These are phyloP conservation scores for Hemileccinum rubropunctum DNA, from an alignment of 768 basidiomycete species.

Conservation along the genomic window DNA sequence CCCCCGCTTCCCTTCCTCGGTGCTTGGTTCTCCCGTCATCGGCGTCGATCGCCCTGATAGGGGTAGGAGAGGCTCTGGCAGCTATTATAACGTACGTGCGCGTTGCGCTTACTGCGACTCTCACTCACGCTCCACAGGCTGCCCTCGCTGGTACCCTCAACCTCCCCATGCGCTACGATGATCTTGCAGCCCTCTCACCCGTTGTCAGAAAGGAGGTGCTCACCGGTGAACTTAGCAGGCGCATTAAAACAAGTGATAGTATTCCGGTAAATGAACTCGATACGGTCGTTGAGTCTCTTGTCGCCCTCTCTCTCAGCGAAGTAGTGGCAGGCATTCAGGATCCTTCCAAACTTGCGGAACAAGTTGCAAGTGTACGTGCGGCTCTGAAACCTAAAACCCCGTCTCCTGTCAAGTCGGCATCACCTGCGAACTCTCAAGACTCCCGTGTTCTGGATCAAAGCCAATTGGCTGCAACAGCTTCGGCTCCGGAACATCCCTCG, in stretches of 20 bases:
- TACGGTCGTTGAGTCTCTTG: constrained; percentile 67
- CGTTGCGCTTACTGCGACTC: background rate
- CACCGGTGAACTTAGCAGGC: constrained; percentile 76
- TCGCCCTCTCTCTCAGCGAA: constrained; percentile 68
- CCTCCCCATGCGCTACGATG: constrained; percentile 85
- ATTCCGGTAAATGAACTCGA: constrained; percentile 59
- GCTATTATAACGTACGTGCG: constrained; percentile 73
- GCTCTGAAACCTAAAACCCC: constrained; percentile 35
- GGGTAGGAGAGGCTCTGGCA: constrained; percentile 76
- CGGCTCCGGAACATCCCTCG: constrained; percentile 87
- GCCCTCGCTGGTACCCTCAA: constrained; percentile 78
- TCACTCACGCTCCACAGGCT: constrained; percentile 46
- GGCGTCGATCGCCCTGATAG: constrained; percentile 58
- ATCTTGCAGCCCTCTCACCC: constrained; percentile 76
- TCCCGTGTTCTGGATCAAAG: constrained; percentile 66
- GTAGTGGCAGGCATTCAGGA: constrained; percentile 78
- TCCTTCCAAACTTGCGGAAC: constrained; percentile 58
- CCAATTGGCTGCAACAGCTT: constrained; percentile 69
- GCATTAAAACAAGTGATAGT: constrained; percentile 56
- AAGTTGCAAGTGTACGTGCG: constrained; percentile 46
- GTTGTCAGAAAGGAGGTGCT: constrained; percentile 86
- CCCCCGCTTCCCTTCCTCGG: constrained; percentile 53
- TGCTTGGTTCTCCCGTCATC: constrained; percentile 56
- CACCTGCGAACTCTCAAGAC: constrained; percentile 61
- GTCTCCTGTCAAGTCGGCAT: constrained; percentile 50